Conservation (phyloP, 1,284 basidiomycete genomes). For the Cutaneotrichosporon sp. region DNA sequence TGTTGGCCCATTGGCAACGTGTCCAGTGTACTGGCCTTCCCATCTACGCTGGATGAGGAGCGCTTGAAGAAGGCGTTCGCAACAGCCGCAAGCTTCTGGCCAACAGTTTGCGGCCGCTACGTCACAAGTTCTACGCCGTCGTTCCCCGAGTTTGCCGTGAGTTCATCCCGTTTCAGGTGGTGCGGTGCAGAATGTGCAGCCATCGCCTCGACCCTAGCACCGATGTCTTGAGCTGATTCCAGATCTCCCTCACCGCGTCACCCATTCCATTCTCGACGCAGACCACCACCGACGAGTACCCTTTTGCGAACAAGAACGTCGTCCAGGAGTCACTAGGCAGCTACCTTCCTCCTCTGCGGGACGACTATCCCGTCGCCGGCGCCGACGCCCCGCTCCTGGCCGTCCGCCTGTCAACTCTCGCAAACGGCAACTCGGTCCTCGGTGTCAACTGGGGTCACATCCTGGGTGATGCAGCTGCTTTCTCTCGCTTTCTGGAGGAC, state of each 20-base stretch:
- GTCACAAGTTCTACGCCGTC: conserved; percentile 13
- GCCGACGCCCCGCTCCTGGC: conserved; percentile 20
- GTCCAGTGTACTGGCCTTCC: conserved; percentile 21
- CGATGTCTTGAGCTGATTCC: no score
- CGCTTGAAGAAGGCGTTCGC: conserved; percentile 21
- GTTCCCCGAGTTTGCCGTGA: conserved; percentile 17
- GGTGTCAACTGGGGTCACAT: conserved; percentile 26
- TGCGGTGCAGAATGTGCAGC: no score
- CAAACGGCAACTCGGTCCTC: conserved; percentile 17
- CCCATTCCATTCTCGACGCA: conserved; percentile 26
- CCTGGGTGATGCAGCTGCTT: conserved; percentile 23
- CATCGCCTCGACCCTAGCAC: no score
- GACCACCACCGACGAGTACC: conserved; percentile 15
- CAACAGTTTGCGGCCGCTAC: conserved; percentile 20
- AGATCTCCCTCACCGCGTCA: conserved; percentile 27
- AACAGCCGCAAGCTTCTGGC: conserved; percentile 20
- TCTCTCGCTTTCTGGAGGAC: conserved; percentile 19
- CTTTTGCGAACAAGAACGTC: conserved; percentile 14
- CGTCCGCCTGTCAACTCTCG: conserved; percentile 20
- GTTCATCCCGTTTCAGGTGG: no score
- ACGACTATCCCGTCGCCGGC: conserved; percentile 17
- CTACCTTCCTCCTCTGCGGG: conserved; percentile 17
- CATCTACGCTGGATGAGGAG: conserved; percentile 18
- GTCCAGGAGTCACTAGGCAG: conserved; percentile 17
- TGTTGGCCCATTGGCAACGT: conserved; percentile 24